phyloP scores from a whole-genome alignment of 306 rosid species.

The Castanea crenata region DNA sequence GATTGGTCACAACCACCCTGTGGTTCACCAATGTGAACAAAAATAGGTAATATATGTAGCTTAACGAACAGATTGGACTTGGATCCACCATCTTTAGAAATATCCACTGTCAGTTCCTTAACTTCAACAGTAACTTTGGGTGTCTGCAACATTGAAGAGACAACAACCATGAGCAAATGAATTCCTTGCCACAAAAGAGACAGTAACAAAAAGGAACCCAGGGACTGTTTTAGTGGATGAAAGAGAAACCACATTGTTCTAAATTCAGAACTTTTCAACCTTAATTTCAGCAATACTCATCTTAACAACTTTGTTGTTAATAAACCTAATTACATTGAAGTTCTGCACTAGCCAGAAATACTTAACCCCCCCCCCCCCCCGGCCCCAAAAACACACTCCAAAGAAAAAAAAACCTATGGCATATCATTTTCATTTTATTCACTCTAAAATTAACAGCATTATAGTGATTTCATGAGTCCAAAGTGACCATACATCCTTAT shows the following conservation, averaged over 20 bases:
- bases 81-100: constrained; percentile 75
- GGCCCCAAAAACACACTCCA: not conserved
- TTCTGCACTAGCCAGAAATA: not conserved
- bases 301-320: not conserved
- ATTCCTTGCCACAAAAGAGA: constrained; percentile 9
- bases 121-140: constrained; percentile 76
- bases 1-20: constrained; percentile 60
- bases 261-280: not conserved
- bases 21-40: constrained; percentile 77
- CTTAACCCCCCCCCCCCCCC: not conserved
- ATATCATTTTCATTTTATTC: not conserved
- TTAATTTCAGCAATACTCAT: not conserved
- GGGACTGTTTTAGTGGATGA: not conserved
- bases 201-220: constrained; percentile 13
- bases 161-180: constrained; percentile 24
- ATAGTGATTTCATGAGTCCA: not conserved
- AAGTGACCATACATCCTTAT: not conserved
- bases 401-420: too few relatives aligned
- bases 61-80: constrained; percentile 71
- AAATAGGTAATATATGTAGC: constrained; percentile 70
- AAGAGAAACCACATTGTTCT: not conserved
- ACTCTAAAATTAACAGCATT: not conserved
- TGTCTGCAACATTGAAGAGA: constrained; percentile 59
- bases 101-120: constrained; percentile 80
- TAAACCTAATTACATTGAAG: not conserved